Evolutionary conservation across 352 stramenopile species (phyloP), one percentile per base, ranked within the genome.

Genomic region (Peronosclerospora sorghi): DNA sequence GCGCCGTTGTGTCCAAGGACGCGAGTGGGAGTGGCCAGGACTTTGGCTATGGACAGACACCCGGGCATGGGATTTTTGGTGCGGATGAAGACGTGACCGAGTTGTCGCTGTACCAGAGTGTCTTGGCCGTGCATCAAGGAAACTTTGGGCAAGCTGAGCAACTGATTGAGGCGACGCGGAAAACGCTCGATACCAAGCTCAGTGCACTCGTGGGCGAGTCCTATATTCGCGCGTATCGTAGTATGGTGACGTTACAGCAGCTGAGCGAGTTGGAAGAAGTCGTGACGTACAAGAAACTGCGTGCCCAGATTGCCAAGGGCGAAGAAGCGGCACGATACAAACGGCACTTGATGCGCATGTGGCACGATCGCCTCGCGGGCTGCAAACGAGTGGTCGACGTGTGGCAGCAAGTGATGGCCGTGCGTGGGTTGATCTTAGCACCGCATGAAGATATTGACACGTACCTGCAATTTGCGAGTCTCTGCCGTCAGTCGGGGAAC

Each of bases 231-330:
- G 94, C 94, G 3, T 99, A 99, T 56, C 76, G 75, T 26, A 95
- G 89, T 47, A 96, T 98, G 68, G 90, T 99, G 6, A 97, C 85
- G 35, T 71, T 98, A 42, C 95, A 99, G 73, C 89, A 96, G 43
- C 68, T 99, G 8, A 87, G 89, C 28, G 96, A 99, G 56, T 63
- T 99, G 53, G 94, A 99, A 59, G 96, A 99, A 64, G 95, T 99
- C n/a, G 91, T 98, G 35, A 81, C 76, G 35, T 96, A 96, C 50
- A 88, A 94, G 46, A 95, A 96, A 44, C 52, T 91, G 14, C 68
- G 73, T 0, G 36, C 68, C 12, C 70, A 86, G 43, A 75, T 86
- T 8, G 56, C 62, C 6, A 88, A 84, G 35, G 61, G 63, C 1
- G 72, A 88, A 51, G 74, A 94, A 48, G 76, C 80, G 1, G 70